Base-by-base conservation (phyloP, 1,139 yeast species). In the Hyphopichia fennica region DNA sequence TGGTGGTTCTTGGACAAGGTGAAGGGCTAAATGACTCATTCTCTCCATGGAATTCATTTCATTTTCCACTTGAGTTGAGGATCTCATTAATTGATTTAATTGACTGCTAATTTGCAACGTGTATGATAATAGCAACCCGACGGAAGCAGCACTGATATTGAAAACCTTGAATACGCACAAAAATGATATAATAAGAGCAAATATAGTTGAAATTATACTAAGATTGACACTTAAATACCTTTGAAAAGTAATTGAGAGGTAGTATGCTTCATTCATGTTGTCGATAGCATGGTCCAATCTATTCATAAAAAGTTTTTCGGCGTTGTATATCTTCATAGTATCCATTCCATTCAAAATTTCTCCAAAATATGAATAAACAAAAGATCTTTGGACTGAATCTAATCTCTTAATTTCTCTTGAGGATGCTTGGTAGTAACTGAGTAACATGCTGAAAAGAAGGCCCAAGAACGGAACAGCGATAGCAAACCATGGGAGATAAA, bases 401-500 rank as follows among this genome's bases (percentile, higher is more conserved):
- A 67, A 42, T 81, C 84, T 54, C 46, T 63, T 68, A 31, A 67
- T 56, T 50, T 68, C 74, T 37, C 74, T 53, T 8, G 70, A 59
- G 2, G 71, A 64, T 5, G 70, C 71, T 41, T 65, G 67, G 56
- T 85, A 87, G 56, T 73, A 85, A 43, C 75, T 70, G 1, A 87
- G 75, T 41, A 84, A 65, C 14, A 75, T 58, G 9, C 80, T 61
- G 44, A 79, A 75, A 18, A 77, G 44, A 7, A 77, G 43, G 0
- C 69, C 52, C 41, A 87, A 60, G 37, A 82, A 69, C 10, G 86
- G 83, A 19, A 87, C 76, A 0, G 91, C 86, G 55, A 83, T 75
- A 3, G 87, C 89, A 61, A 81, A 74, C 84, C 84, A 85, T 9
- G 90, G 95, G 43, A 86, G 66, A 56, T 84, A 86, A 53, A 81